A percentile compares a stretch with the other conserved stretches of the same genome.
phyloP scores from a whole-genome alignment of 2,329 filamentous ascomycete species.

The Cryphonectria nitschkei region DNA sequence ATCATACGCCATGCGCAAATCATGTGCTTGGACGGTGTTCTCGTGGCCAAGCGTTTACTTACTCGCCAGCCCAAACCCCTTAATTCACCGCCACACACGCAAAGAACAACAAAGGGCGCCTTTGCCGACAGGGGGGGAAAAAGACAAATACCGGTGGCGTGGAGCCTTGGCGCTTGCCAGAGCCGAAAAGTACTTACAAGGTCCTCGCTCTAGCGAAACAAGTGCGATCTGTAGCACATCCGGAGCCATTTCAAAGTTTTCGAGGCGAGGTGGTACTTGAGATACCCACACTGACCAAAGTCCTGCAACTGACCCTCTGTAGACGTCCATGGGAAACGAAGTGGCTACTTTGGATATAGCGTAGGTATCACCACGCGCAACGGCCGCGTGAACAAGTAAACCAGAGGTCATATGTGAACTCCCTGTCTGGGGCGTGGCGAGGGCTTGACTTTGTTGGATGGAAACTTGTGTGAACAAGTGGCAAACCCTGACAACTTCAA shows the following conservation, averaged over 20 bases:
- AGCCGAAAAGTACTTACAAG: neutral
- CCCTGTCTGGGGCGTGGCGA: neutral
- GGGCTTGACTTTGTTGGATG: neutral
- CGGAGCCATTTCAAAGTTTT: neutral
- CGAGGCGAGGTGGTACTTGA: neutral
- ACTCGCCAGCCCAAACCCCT: neutral
- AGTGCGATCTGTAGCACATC: neutral
- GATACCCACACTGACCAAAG: neutral
- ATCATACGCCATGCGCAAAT: neutral
- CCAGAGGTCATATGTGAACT: neutral
- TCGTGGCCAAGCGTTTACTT: neutral
- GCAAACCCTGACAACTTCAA: neutral
- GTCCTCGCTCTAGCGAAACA: neutral
- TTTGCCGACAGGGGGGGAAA: neutral
- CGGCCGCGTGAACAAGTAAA: neutral
- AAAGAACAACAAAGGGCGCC: neutral
- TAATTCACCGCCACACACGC: neutral
- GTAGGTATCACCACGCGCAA: neutral
- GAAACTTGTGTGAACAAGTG: neutral
- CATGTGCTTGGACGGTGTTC: neutral
- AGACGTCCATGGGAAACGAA: neutral
- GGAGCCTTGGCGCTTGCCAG: neutral
- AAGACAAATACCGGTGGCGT: neutral
- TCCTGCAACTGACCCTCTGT: neutral
- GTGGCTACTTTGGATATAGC: neutral